Base-by-base conservation (phyloP, 352 stramenopile species). In the Lagenidium giganteum region DNA sequence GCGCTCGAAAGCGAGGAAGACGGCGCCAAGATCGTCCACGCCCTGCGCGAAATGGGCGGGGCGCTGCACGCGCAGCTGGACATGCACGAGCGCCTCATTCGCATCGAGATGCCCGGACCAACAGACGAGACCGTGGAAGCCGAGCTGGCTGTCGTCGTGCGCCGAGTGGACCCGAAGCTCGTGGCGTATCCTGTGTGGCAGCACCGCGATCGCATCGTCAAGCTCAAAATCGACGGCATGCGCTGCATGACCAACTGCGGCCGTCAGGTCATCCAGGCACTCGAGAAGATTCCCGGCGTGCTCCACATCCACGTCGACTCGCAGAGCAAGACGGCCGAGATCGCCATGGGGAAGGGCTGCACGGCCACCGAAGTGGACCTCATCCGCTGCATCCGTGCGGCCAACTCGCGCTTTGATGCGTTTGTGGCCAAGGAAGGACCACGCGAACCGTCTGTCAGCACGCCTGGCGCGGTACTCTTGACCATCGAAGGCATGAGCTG, bases 161-260 rank as follows among this genome's bases (percentile, higher is more conserved):
- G 56, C 9, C 51, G 46, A 13, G 57, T 51, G 20, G 83, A 73
- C 3, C 53, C 69, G 2, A 47, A 67, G n/a, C 48, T 89, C 18
- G 51, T 80, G 4, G 80, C 75, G 20, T 93, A 87, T 42, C 80
- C 80, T 1, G 77, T 93, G 51, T 93, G 80, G 80, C 74, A 89
- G 42, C 75, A 90, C 42, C 69, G 75, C 45, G 77, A 93, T 34
- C 80, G 80, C 40, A 83, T 89, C 29, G 77, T 93, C 39, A 70
- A 61, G 29, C 61, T 93, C 22, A 60, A 60, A 22, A 73, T 95
- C 34, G 67, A 90, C 12, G 83, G 83, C 16, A 93, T 95, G 81
- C 76, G 80, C 37, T 95, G 83, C 54, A 91, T 92, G 75, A 91
- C 69, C 20, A 93, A 91, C 55, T 95, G 83, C 42, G 83, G 81